Evolutionary conservation across 495 filamentous ascomycete genomes (phyloP).

Genomic region (Neurospora hispaniola): DNA sequence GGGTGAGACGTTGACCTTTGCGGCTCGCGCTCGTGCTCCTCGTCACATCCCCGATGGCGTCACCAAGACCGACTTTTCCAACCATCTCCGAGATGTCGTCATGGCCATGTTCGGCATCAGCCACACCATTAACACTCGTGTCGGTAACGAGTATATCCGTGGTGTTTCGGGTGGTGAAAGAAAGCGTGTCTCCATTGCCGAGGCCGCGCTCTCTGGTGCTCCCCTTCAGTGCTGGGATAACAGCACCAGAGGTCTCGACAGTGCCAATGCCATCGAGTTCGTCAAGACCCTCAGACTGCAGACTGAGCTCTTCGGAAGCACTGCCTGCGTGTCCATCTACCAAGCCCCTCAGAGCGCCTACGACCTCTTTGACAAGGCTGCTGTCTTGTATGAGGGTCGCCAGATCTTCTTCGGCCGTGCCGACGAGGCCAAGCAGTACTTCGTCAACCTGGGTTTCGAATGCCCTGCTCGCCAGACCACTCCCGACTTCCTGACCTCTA

Average conservation of each 20-base stretch:
- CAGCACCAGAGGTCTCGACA: constrained; percentile 71
- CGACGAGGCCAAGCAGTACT: constrained; percentile 54
- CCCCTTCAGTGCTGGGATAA: constrained; percentile 81
- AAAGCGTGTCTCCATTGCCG: constrained; percentile 75
- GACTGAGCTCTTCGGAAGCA: constrained; percentile 53
- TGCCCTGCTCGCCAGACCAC: constrained; percentile 64
- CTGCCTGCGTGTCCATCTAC: constrained; percentile 72
- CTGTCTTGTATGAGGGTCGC: constrained; percentile 69
- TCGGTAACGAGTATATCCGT: constrained; percentile 71
- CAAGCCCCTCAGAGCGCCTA: constrained; percentile 72
- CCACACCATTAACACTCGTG: constrained; percentile 64
- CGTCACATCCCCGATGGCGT: constrained; percentile 50
- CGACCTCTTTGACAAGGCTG: constrained; percentile 68
- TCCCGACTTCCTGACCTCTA: constrained; percentile 70
- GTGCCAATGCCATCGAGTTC: constrained; percentile 74
- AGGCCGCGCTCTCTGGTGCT: constrained; percentile 51
- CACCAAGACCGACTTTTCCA: constrained; percentile 45
- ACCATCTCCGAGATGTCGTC: constrained; percentile 60
- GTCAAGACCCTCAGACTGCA: constrained; percentile 55
- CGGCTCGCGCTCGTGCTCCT: constrained; percentile 58
- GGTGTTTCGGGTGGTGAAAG: constrained; percentile 76
- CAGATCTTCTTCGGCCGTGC: constrained; percentile 72
- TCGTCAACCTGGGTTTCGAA: constrained; percentile 63
- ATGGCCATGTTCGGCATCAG: constrained; percentile 72
- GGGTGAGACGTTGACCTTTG: constrained; percentile 68